Evolutionary conservation across 768 basidiomycete species (phyloP), one percentile per base, ranked within the genome.

Genomic region (Jaapia argillacea): DNA sequence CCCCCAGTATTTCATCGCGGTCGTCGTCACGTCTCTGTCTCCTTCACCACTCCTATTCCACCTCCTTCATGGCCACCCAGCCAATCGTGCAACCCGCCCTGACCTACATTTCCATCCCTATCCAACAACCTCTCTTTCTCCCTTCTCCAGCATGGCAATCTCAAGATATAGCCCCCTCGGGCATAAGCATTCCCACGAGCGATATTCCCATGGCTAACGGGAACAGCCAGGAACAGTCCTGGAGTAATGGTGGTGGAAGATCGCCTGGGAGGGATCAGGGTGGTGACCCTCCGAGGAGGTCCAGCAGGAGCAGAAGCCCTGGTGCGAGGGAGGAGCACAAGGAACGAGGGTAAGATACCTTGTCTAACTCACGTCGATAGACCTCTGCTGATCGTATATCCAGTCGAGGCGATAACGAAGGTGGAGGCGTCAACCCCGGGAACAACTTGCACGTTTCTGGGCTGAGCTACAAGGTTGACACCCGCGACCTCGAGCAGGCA

Each of bases 401-500:
- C 45, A 4, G 7, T 13, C 13, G n/a, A 6, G 50, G 51, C 43
- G 52, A 48, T 36, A 40, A 36, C 28, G 58, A 55, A 1, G 62
- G 62, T 21, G 70, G 65, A 36, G 59, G 58, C 31, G 59, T 53
- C 49, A 82, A 80, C 68, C 70, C 72, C 3, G 78, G 78, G 21
- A 81, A 79, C 66, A 81, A 81, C 62, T 60, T 81, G 23, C 78
- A 81, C 58, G 74, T 81, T 48, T 76, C 75, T 36, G 69, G 75
- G 23, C 61, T 81, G 44, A 69, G 79, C 46, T 66, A 67, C 59
- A 72, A 69, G 43, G 71, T 80, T 45, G 90, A 91, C 55, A 85
- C 85, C 26, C 79, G 85, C 43, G 84, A 89, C 53, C 82, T 99
- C 44, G 91, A 96, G 62, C 76, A 79, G 12, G 77, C 79, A 5